Base-by-base conservation (phyloP, 257 asterid species). In the Asclepias syriaca region DNA sequence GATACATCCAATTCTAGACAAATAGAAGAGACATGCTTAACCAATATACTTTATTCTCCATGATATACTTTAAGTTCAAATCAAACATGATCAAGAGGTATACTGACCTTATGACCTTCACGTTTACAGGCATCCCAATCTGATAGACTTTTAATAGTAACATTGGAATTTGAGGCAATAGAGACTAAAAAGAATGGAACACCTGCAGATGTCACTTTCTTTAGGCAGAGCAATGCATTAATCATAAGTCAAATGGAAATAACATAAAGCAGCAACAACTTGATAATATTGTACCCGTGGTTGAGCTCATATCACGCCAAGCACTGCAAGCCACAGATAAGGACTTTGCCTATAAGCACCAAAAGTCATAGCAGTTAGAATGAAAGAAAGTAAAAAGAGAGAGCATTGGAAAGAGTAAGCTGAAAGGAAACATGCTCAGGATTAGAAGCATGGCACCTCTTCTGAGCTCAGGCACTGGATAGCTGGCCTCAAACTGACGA, bases 101-200 rank as follows among this genome's bases (percentile, higher is more conserved):
- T 22, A 71, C 87, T 74, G 58, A 91, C 99, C 97, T 89, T 87
- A 76, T 84, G 82, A 66, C 85, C 82, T 55, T 85, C 92, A 76
- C 56, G 73, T 77, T 75, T 86, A 78, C 93, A 85, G 71, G 87
- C 80, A 80, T 86, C 96, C 91, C 81, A 88, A 72, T 86, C 96
- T 4, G 87, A 75, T 71, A 91, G 78, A 81, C 72, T 88, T 78
- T 86, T 84, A 76, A 89, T 68, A 70, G 90, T 79, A 70, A 82
- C 91, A 57, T 64, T 50, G 66, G 90, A 86, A 79, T 81, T 77
- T 72, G 95, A 84, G 49, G 87, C 83, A 81, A 91, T 60, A 48
- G 89, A 87, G 45, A 91, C 85, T 81, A 94, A 84, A 84, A 94
- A 94, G 79, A 88, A 94, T 55, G 97, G 97, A 61, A 89, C 78